phyloP scores from a whole-genome alignment of 208 protist species.

The Herpetomonas samuelpessoai region DNA sequence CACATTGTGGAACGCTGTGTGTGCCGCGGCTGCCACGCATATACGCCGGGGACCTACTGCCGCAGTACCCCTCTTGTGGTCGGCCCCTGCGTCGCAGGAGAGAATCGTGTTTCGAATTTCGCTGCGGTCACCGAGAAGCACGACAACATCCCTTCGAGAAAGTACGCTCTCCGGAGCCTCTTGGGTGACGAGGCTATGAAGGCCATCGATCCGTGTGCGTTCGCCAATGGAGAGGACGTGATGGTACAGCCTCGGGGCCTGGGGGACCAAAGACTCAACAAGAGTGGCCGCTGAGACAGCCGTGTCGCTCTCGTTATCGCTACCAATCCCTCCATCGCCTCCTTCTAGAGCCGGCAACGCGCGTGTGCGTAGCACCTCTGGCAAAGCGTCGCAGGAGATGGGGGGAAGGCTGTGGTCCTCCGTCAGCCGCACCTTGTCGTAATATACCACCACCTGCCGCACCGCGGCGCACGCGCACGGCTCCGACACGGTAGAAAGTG shows the following conservation, averaged over 20 bases:
- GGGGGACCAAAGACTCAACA: no score
- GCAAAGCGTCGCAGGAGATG: not conserved
- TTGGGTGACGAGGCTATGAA: not conserved
- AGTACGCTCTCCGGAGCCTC: not conserved
- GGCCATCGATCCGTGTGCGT: not conserved
- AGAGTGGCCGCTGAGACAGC: no score
- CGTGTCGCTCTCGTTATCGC: no score
- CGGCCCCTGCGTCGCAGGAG: no score
- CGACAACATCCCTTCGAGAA: not conserved
- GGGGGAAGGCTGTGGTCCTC: not conserved
- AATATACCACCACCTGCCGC: slow-evolving; percentile 10
- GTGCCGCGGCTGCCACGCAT: not conserved
- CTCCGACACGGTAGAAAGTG: slow-evolving; percentile 1
- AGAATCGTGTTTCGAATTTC: not conserved
- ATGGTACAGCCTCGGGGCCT: not conserved
- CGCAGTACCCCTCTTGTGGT: no score
- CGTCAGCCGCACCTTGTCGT: not conserved
- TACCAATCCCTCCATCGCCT: no score
- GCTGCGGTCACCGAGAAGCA: not conserved
- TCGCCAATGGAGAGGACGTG: slow-evolving; percentile 5
- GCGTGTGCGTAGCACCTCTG: no score
- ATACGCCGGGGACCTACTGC: no score
- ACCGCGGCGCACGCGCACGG: not conserved
- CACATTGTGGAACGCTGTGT: slow-evolving; percentile 14
- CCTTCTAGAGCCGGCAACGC: no score